Base-by-base conservation (phyloP, 345 rosid species). In the Anastatica hierochuntica region DNA sequence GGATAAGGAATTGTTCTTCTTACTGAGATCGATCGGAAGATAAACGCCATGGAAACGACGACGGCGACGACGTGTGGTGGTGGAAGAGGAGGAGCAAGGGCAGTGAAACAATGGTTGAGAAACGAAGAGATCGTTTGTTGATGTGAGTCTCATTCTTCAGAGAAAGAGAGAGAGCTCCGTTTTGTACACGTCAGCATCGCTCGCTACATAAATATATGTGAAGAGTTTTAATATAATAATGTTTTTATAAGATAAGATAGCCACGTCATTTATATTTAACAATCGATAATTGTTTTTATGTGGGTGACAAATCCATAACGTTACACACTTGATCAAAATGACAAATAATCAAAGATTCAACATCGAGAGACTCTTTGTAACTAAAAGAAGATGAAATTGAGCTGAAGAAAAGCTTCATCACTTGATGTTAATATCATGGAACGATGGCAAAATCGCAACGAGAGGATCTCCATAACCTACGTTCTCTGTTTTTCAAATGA, bases 401-500 rank as follows among this genome's bases (percentile, higher is more conserved):
- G 27, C 27, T 24, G 6, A 24, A 24, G 27, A 24, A 24, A 24
- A 4, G 5, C 3, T 10, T 50, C 30, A 21, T 67, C 61, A 67
- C 50, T 59, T 37, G 56, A 67, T 46, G 61, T 68, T 20, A 68
- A 83, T 86, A 52, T 64, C 78, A 20, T 70, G 90, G 50, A 87
- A 90, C 10, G 94, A 84, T 48, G 96, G 92, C 72, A 90, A 62
- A 60, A 90, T 79, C 2, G 98, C 98, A 4, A 90, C 71, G 4
- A 90, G 76, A 40, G 96, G 92, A 63, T 87, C 95, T 49, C 95
- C 96, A 20, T 74, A 90, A 14, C 96, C 96, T 56, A 87, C 80
- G 5, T 83, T 73, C 26, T 84, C 98, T 90, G 92, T 53, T 60
- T 45, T 2, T 34, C 34, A 57, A 12, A 38, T 24, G 4, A 56